Evolutionary conservation across 1,284 basidiomycete species (phyloP).

Genomic region (Tilletiopsis washingtonensis): DNA sequence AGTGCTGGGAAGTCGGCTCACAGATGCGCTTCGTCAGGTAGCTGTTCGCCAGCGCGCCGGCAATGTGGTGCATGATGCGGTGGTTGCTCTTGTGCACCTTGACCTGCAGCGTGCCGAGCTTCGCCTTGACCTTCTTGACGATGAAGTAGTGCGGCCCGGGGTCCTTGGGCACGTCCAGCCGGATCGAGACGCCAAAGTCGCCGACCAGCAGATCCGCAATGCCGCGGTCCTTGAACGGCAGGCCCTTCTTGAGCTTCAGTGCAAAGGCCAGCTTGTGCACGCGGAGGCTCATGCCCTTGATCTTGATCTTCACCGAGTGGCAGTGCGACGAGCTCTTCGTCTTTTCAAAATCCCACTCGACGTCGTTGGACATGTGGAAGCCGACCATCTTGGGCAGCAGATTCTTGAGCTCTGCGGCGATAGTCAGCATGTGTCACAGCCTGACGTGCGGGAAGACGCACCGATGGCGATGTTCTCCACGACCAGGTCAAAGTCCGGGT

Average conservation of each 20-base stretch:
- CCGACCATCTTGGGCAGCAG: slow-evolving; percentile 10
- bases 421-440: too few species aligned
- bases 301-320: slow-evolving; percentile 11
- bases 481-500: slow-evolving; percentile 17
- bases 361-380: slow-evolving; percentile 9
- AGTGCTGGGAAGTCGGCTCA: not conserved
- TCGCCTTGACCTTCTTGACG: slow-evolving; percentile 14
- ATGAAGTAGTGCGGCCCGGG: slow-evolving; percentile 8
- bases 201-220: slow-evolving; percentile 12
- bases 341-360: slow-evolving; percentile 12
- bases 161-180: slow-evolving; percentile 11
- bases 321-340: slow-evolving; percentile 8
- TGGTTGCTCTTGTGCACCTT: slow-evolving; percentile 14
- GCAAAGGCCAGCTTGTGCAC: slow-evolving; percentile 13
- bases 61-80: slow-evolving; percentile 8
- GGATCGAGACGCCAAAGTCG: slow-evolving; percentile 11
- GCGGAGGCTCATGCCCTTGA: slow-evolving; percentile 14
- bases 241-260: slow-evolving; percentile 3
- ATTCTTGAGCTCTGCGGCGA: slow-evolving; percentile 8
- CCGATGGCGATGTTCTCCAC: slow-evolving; percentile 16
- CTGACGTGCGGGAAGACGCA: too few species aligned
- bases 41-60: slow-evolving; percentile 5
- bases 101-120: slow-evolving; percentile 8
- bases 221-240: slow-evolving; percentile 12
- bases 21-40: slow-evolving; percentile 10